Conservation (phyloP, 148 eudicot species). For the Silene conica region DNA sequence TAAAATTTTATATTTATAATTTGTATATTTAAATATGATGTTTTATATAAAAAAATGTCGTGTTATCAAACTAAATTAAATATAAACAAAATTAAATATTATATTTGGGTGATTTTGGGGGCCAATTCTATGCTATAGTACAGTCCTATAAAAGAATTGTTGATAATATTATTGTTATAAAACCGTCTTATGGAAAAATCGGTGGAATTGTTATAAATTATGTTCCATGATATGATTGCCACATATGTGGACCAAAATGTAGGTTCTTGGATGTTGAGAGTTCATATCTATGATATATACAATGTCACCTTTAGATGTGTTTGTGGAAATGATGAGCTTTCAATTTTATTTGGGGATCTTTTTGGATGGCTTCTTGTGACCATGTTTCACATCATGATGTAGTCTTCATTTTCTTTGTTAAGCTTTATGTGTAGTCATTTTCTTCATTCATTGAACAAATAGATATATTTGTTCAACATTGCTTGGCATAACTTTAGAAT, state of each 20-base stretch:
- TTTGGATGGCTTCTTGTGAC: slow-evolving; percentile 21
- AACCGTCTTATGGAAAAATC: too few species aligned
- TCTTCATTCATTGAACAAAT: background rate
- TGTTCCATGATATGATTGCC: slow-evolving; percentile 17
- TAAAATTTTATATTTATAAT: too few species aligned
- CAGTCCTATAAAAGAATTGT: too few species aligned
- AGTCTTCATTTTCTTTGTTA: slow-evolving; percentile 10
- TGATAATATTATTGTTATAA: too few species aligned
- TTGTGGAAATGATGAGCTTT: slow-evolving; percentile 17
- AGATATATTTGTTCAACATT: too few species aligned
- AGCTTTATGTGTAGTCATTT: slow-evolving; percentile 7
- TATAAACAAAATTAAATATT: too few species aligned
- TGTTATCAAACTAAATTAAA: too few species aligned
- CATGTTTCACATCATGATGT: slow-evolving; percentile 20
- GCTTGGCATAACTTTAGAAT: too few species aligned
- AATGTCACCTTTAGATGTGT: background rate
- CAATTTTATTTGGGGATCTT: slow-evolving; percentile 28
- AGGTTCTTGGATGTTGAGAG: slow-evolving; percentile 26
- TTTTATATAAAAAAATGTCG: too few species aligned
- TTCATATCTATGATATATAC: slow-evolving; percentile 4
- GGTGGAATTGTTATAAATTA: background rate
- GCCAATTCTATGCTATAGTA: too few species aligned
- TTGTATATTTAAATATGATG: too few species aligned
- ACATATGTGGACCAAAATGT: slow-evolving; percentile 29
- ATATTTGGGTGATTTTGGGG: too few species aligned